These are phyloP conservation scores for Rhodotorula babjevae DNA, from an alignment of 768 basidiomycete species.

Conservation along the genomic window DNA sequence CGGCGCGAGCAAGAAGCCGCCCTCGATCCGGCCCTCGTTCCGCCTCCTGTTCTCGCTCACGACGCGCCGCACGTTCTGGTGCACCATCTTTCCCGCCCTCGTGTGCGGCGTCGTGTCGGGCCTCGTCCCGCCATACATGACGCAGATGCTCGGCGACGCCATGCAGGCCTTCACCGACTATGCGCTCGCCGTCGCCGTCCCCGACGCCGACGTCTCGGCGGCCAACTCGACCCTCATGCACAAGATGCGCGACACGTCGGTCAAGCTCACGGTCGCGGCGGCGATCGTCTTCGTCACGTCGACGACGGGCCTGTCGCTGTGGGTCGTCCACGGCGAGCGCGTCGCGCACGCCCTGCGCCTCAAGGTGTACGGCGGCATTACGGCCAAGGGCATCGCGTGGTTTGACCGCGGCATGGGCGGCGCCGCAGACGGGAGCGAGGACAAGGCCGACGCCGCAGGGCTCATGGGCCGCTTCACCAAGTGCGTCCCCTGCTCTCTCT, in stretches of 20 bases:
- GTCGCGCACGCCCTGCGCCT: constrained; percentile 65
- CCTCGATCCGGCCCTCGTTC: constrained; percentile 11
- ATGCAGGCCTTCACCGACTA: constrained; percentile 68
- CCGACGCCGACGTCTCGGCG: constrained; percentile 26
- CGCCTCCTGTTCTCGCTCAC: constrained; percentile 31
- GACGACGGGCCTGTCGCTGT: constrained; percentile 61
- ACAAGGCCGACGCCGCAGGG: constrained; percentile 67
- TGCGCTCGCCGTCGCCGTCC: constrained; percentile 46
- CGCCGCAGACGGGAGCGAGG: constrained; percentile 49
- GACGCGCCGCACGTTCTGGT: constrained; percentile 2
- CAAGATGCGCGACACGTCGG: constrained; percentile 40
- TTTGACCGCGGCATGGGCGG: constrained; percentile 70
- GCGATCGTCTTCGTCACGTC: constrained; percentile 63
- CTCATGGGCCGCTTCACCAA: constrained; percentile 88
- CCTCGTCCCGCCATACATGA: constrained; percentile 79
- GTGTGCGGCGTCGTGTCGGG: constrained; percentile 61
- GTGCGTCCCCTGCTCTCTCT: constrained; percentile 50
- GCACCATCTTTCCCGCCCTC: constrained; percentile 56
- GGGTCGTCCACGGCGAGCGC: constrained; percentile 82
- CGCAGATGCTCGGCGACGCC: constrained; percentile 67
- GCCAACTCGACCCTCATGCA: constrained; percentile 25
- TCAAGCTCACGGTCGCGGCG: constrained; percentile 57
- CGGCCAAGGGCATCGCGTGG: constrained; percentile 75
- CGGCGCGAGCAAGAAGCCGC: neutral
- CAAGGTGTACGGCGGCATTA: constrained; percentile 64